Evolutionary conservation across 2,329 filamentous ascomycete species (phyloP), one percentile per base, ranked within the genome.

Genomic region (Ceratocystis colombiana): DNA sequence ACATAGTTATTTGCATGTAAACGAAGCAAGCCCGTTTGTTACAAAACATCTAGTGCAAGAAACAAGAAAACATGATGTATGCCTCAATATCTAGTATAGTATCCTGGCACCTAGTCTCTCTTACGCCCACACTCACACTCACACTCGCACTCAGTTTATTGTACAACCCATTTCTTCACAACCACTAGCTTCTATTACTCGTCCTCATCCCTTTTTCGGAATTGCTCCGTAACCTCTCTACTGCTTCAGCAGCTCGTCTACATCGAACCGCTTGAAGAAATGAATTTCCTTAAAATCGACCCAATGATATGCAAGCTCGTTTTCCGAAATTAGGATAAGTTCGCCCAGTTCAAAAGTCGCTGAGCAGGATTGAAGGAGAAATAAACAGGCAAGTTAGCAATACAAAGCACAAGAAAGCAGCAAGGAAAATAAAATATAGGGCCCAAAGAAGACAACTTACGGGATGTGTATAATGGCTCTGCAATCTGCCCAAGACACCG

Each of bases 301-400:
- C 92, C 92, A 96, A 73, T 90, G 88, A 73, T 93, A 89, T 1
- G 90, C 92, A 65, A 96, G 74, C 50, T 82, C 80, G 72, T 96
- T 79, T n/a, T 85, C 82, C 1, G 88, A 91, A 48, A 95, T 80
- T 45, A 96, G 79, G 62, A 96, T 85, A 25, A 96, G 79, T 70
- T 92, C 85, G 61, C 61, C 61, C n/a, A 2, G 67, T n/a, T 28
- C 17, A 20, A 28, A 20, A 41, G 41, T 64, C 45, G 46, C 55
- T 59, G 46, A 62, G 22, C 68, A 46, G 37, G 3, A 41, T 41
- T 41, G 37, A 41, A 41, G 10, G 12, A 41, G 12, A 41, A 5
- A 41, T 8, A 41, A 41, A 41, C 37, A 41, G 37, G 12, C 10
- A 41, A 86, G 78, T 74, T 94, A 91, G 88, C 71, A 86, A 78